A percentile compares a stretch with the other conserved stretches of the same genome.
phyloP scores from a whole-genome alignment of 768 basidiomycete species.

The Auriscalpium vulgare region DNA sequence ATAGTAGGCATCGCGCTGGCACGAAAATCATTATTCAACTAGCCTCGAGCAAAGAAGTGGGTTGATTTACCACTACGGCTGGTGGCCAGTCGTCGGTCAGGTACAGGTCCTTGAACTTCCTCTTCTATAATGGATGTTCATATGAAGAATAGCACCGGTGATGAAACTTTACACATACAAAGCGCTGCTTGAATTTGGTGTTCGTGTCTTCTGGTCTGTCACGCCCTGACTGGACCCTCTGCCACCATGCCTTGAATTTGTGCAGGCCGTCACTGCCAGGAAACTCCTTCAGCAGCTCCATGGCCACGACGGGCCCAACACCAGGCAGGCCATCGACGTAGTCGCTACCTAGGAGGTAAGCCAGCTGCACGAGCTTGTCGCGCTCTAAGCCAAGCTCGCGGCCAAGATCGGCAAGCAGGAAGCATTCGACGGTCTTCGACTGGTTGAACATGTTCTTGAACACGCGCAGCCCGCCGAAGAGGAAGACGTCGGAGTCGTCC shows the following conservation, averaged over 20 bases:
- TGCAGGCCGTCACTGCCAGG: conserved; percentile 77
- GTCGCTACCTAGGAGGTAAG: conserved; percentile 93
- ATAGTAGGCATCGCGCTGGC: conserved; percentile 85
- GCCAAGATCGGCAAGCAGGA: conserved; percentile 72
- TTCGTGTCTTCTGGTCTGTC: conserved; percentile 69
- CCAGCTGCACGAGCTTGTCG: conserved; percentile 79
- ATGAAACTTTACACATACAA: conserved; percentile 47
- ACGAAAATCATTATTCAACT: neutral
- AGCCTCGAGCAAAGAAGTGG: neutral
- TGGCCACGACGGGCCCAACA: conserved; percentile 91
- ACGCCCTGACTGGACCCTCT: conserved; percentile 81
- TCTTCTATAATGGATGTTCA: conserved; percentile 52
- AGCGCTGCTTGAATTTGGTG: conserved; percentile 73
- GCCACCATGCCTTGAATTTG: conserved; percentile 93
- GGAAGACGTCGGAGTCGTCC: conserved; percentile 97
- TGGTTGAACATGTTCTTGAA: conserved; percentile 99
- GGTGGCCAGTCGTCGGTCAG: conserved; percentile 86
- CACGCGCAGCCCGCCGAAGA: conserved; percentile 92
- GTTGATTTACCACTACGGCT: conserved; percentile 65
- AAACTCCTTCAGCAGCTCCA: conserved; percentile 93
- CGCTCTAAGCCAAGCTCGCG: conserved; percentile 84
- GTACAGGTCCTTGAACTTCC: conserved; percentile 79
- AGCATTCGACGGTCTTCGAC: conserved; percentile 97
- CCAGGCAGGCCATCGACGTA: conserved; percentile 91
- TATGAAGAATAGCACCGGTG: conserved; percentile 56